These are phyloP conservation scores for Gossypium trilobum DNA, from an alignment of 441 rosid species.

Conservation along the genomic window DNA sequence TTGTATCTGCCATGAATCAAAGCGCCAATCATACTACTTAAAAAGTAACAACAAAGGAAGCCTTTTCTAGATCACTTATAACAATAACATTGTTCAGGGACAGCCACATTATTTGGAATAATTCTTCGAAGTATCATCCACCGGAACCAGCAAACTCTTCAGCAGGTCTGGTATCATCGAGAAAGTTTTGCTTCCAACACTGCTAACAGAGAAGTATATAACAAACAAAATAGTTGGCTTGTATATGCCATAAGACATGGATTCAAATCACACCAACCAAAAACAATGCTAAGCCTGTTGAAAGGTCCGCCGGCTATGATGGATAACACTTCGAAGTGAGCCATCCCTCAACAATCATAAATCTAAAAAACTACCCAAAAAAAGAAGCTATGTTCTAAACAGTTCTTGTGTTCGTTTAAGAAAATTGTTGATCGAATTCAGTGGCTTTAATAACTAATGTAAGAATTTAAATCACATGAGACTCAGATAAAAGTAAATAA, in stretches of 20 bases:
- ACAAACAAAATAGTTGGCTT: too few relatives aligned
- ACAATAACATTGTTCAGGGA: too few relatives aligned
- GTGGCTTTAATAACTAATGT: background rate
- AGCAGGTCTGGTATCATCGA: too few relatives aligned
- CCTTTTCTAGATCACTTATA: background rate
- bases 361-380: background rate
- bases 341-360: background rate
- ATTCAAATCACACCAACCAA: too few relatives aligned
- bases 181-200: too few relatives aligned
- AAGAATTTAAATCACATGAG: background rate
- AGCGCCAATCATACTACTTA: background rate
- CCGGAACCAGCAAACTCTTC: too few relatives aligned
- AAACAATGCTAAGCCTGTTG: too few relatives aligned
- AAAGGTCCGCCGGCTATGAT: too few relatives aligned
- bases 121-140: too few relatives aligned
- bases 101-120: too few relatives aligned
- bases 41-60: background rate
- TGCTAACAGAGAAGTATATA: too few relatives aligned
- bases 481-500: background rate
- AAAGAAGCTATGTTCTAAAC: background rate
- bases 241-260: too few relatives aligned
- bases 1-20: constrained; percentile 44
- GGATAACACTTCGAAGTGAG: background rate
- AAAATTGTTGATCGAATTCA: background rate
- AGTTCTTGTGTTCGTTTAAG: background rate